Base-by-base conservation (phyloP, 2,329 filamentous ascomycete species). In the Ceratocystis variospora region DNA sequence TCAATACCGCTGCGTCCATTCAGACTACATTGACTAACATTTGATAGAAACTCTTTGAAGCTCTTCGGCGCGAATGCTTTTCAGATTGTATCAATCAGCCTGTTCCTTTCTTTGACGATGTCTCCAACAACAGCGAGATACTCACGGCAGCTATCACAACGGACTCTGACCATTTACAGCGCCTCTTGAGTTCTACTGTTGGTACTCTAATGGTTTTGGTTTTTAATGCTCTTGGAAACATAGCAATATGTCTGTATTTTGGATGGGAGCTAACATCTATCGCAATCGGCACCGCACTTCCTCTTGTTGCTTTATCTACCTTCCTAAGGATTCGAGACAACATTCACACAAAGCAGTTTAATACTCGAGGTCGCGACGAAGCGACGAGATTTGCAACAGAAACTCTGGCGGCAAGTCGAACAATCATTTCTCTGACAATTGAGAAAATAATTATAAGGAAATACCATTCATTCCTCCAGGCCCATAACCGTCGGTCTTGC, bases 271-370 rank as follows among this genome's bases (percentile, higher is more conserved):
- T 77, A 1, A 73, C 72, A 2, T 61, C 77, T 15, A 72, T 77
- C 3, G 74, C 77, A 2, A 75, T 74, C 61, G 76, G 71, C 62
- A 71, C 73, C 0, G 73, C 72, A 1, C 68, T 77, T 44, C 76
- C 76, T 0, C 64, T 75, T 2, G 72, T 76, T 66, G 59, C 77
- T 1, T 68, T 66, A 0, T 70, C 77, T 0, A 76, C 77, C 0
- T 84, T 86, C 46, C 82, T 85, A 57, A 74, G 78, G 55, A 78
- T 83, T 2, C 61, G 64, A 8, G 64, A 69, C 63, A 68, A 69
- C 44, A 50, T 62, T 17, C 45, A 65, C 10, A 65, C 61, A 19
- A 65, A 50, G 6, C 44, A 55, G 19, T 61, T 59, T n/a, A 69
- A 70, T 31, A 44, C 44, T 17, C 37, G 62, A 4, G 66, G 65